A percentile compares a stretch with the other conserved stretches of the same genome.
Evolutionary conservation across 495 filamentous ascomycete species (phyloP).

Genomic region (Lophiotrema nucula): DNA sequence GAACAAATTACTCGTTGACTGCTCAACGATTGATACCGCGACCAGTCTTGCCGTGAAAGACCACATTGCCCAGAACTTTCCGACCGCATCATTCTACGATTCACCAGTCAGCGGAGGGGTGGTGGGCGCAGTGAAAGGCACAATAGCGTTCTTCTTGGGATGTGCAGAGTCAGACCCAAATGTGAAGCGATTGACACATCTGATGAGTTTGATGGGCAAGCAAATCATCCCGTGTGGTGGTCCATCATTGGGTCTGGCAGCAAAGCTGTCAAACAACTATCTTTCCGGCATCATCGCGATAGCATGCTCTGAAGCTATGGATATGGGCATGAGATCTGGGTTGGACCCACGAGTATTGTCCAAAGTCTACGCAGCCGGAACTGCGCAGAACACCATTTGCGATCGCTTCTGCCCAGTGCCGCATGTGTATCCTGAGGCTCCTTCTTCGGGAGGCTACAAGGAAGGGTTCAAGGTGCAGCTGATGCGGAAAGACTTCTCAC

Average conservation of each 20-base stretch:
- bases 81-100: slow-evolving; percentile 43
- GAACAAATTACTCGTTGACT: slow-evolving; percentile 45
- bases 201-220: slow-evolving; percentile 50
- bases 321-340: slow-evolving; percentile 55
- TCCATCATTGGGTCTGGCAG: slow-evolving; percentile 51
- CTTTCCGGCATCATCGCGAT: slow-evolving; percentile 54
- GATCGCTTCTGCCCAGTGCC: slow-evolving; percentile 55
- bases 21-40: slow-evolving; percentile 48
- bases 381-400: slow-evolving; percentile 51
- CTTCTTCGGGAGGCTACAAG: slow-evolving; percentile 49
- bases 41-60: slow-evolving; percentile 44
- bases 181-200: slow-evolving; percentile 35
- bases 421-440: slow-evolving; percentile 49
- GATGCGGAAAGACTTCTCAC: slow-evolving; percentile 54
- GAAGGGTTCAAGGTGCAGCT: slow-evolving; percentile 54
- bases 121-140: slow-evolving; percentile 49
- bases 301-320: slow-evolving; percentile 53
- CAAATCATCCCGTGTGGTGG: slow-evolving; percentile 53
- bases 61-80: slow-evolving; percentile 36
- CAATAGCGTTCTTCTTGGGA: slow-evolving; percentile 52
- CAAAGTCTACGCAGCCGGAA: slow-evolving; percentile 50
- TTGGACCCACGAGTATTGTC: slow-evolving; percentile 51
- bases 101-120: slow-evolving; percentile 49
- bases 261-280: slow-evolving; percentile 59
- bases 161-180: slow-evolving; percentile 40